Percentiles rank a stretch among this genome's conserved stretches.
phyloP scores from a whole-genome alignment of 2,329 filamentous ascomycete species.

The Clarireedia monteithiana region DNA sequence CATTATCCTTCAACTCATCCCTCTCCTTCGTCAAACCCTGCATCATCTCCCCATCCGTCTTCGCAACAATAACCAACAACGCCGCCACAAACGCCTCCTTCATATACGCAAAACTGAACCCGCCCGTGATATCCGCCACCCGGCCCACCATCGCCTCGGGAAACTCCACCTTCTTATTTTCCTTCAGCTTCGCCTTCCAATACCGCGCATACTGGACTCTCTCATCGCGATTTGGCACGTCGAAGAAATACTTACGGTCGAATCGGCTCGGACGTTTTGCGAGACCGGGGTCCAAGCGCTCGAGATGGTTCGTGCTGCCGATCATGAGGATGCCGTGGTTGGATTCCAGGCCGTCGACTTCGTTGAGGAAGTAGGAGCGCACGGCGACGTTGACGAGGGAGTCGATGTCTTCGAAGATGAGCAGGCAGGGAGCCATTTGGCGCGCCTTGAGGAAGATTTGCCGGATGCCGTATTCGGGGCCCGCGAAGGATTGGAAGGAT shows the following conservation, averaged over 20 bases:
- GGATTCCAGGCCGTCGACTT: conserved; percentile 60
- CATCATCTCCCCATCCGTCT: conserved; percentile 3
- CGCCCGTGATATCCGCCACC: conserved; percentile 54
- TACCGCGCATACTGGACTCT: conserved; percentile 52
- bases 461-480: conserved; percentile 46
- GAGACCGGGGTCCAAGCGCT: conserved; percentile 59
- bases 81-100: conserved; percentile 62
- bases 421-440: conserved; percentile 56
- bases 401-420: conserved; percentile 67
- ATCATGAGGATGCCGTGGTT: conserved; percentile 67
- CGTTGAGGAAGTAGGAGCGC: conserved; percentile 64
- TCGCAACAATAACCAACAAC: conserved; percentile 48
- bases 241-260: conserved; percentile 60
- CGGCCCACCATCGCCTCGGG: conserved; percentile 48
- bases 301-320: conserved; percentile 57
- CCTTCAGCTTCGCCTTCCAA: conserved; percentile 50
- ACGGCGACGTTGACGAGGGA: conserved; percentile 53
- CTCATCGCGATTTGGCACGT: conserved; percentile 46
- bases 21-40: conserved; percentile 18
- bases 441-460: conserved; percentile 52
- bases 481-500: conserved; percentile 39
- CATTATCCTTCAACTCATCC: conserved; percentile 40
- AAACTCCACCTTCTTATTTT: conserved; percentile 52
- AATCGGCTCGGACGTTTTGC: conserved; percentile 59
- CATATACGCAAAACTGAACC: conserved; percentile 64